Percentiles rank a stretch among this genome's conserved stretches.
Evolutionary conservation across 306 rosid genomes (phyloP).

Genomic region (Hippophae tibetana): DNA sequence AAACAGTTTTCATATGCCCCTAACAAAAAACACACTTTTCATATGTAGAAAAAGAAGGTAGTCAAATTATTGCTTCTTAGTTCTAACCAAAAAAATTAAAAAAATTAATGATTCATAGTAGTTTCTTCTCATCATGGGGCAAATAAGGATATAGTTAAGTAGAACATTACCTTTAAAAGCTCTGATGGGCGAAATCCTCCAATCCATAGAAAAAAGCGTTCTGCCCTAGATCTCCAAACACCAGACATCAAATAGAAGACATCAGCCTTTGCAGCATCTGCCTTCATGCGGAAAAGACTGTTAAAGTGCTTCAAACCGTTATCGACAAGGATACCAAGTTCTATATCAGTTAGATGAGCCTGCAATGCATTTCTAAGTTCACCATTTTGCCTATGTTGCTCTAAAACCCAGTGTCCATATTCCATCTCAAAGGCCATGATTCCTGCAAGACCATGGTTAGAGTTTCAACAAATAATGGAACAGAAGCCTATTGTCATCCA

Average conservation of each 20-base stretch:
- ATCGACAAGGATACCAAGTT: constrained; percentile 55
- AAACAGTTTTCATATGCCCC: no score
- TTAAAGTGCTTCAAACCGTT: constrained; percentile 56
- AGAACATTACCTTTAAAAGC: constrained; percentile 53
- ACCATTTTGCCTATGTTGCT: constrained; percentile 44
- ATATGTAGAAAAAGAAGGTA: no score
- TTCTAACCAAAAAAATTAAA: no score
- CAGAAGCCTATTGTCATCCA: neutral
- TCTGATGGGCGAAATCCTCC: constrained; percentile 99
- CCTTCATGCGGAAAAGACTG: constrained; percentile 61
- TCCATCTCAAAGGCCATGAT: constrained; percentile 69
- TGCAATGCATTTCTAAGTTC: constrained; percentile 76
- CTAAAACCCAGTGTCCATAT: constrained; percentile 77
- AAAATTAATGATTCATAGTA: no score
- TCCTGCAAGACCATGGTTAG: constrained; percentile 34
- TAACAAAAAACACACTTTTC: no score
- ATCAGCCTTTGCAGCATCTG: constrained; percentile 71
- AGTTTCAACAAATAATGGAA: neutral
- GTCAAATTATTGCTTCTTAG: no score
- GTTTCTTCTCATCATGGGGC: no score
- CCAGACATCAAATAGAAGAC: constrained; percentile 76
- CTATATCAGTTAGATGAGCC: constrained; percentile 38
- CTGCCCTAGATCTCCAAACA: constrained; percentile 69
- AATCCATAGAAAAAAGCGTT: constrained; percentile 85
- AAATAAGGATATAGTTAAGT: neutral